phyloP scores from a whole-genome alignment of 768 basidiomycete species.

The Crassisporium funariophilum region DNA sequence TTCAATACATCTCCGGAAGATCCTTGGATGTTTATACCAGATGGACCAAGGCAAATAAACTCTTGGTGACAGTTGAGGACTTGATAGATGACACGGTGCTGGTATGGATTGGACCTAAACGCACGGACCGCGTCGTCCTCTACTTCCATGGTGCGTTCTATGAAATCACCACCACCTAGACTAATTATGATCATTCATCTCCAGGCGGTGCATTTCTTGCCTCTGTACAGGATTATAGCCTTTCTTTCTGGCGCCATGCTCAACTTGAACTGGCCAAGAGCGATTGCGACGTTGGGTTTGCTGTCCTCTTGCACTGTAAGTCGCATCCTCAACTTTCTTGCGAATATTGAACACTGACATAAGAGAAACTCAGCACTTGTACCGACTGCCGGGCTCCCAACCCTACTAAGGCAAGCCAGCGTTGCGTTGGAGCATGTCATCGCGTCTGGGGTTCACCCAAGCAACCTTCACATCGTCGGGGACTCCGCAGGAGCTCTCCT shows the following conservation, averaged over 20 bases:
- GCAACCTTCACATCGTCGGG: conserved; percentile 30
- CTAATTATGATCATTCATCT: not conserved
- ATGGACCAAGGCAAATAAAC: conserved; percentile 15
- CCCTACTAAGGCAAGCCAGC: conserved; percentile 27
- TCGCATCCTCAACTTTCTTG: not conserved
- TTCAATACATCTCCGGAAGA: conserved; percentile 12
- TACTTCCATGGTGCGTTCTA: conserved; percentile 23
- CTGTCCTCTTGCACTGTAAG: conserved; percentile 12
- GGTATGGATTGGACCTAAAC: conserved; percentile 30
- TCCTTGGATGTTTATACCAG: conserved; percentile 15
- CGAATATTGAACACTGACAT: not conserved
- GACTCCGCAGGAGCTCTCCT: conserved; percentile 39
- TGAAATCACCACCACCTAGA: not conserved
- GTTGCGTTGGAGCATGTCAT: conserved; percentile 30
- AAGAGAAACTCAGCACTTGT: conserved; percentile 19
- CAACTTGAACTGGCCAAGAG: conserved; percentile 8
- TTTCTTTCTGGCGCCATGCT: conserved; percentile 15
- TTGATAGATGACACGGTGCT: conserved; percentile 22
- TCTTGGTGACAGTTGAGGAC: conserved; percentile 20
- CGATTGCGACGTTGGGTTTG: conserved; percentile 6
- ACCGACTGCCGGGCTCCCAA: conserved; percentile 30
- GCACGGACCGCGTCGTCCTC: conserved; percentile 26
- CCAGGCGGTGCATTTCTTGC: conserved; percentile 17
- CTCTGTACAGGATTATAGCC: not conserved
- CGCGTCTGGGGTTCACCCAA: conserved; percentile 25